These are phyloP conservation scores for Mycena sp. DNA, from an alignment of 1,284 basidiomycete genomes.

Conservation along the genomic window DNA sequence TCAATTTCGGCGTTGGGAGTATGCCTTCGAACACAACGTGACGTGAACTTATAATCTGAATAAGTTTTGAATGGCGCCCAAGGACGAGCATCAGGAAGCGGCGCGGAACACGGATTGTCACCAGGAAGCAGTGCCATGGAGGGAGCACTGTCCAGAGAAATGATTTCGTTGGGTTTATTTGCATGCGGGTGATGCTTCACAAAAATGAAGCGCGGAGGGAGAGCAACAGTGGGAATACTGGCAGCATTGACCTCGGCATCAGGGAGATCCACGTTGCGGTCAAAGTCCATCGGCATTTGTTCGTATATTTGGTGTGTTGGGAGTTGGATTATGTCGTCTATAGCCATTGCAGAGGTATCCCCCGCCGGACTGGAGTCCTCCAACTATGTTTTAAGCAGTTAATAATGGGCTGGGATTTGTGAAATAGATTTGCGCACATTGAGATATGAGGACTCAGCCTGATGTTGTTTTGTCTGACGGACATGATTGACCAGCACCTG, in stretches of 20 bases:
- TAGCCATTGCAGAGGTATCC: too few species aligned
- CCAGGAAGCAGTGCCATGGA: background rate
- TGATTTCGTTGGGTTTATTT: background rate
- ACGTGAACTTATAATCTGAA: slow-evolving; percentile 10
- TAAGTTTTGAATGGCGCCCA: slow-evolving; percentile 7
- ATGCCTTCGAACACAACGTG: slow-evolving; percentile 7
- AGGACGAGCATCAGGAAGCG: slow-evolving; percentile 3
- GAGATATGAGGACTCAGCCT: background rate
- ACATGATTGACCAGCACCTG: too few species aligned
- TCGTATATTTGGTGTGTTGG: slow-evolving; percentile 3
- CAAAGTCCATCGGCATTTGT: background rate
- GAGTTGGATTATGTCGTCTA: slow-evolving; percentile 6
- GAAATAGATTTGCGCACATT: background rate
- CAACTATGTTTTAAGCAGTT: background rate
- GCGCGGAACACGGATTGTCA: background rate
- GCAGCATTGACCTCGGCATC: background rate
- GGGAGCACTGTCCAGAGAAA: background rate
- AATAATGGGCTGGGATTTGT: too few species aligned
- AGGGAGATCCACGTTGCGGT: background rate
- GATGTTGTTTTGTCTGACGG: too few species aligned
- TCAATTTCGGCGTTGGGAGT: slow-evolving; percentile 13
- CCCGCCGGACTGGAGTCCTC: background rate
- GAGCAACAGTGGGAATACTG: background rate
- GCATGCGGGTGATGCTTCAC: slow-evolving; percentile 18
- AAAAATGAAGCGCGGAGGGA: slow-evolving; percentile 11